These are phyloP conservation scores for Mycena galopus DNA, from an alignment of 768 basidiomycete genomes.

Conservation along the genomic window DNA sequence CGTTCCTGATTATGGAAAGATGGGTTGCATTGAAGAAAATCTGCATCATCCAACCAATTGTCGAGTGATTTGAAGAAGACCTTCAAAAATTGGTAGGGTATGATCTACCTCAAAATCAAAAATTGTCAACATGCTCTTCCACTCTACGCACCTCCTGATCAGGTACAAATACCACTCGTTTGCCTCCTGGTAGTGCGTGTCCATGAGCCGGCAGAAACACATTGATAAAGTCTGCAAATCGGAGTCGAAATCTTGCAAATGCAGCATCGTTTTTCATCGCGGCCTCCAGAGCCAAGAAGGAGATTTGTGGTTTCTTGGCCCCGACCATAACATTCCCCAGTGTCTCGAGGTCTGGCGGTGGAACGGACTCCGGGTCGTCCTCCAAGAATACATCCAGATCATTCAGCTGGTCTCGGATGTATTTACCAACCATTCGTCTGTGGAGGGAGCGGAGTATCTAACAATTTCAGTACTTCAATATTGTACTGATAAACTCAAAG, in stretches of 20 bases:
- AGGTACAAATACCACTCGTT: background rate
- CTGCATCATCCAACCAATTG: no score
- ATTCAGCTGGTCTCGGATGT: constrained; percentile 9
- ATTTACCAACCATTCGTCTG: background rate
- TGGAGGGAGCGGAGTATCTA: constrained; percentile 7
- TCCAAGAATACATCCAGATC: background rate
- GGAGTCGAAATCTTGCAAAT: background rate
- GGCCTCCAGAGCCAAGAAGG: background rate
- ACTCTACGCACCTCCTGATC: background rate
- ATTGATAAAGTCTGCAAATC: background rate
- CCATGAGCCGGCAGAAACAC: background rate
- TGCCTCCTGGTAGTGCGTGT: background rate
- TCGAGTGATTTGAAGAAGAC: background rate
- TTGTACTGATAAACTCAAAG: background rate
- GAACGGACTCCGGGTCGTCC: no score
- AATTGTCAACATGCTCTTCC: background rate
- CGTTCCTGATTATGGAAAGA: no score
- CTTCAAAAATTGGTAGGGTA: background rate
- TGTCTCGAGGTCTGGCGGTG: background rate
- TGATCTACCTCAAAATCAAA: background rate
- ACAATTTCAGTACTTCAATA: no score
- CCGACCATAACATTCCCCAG: background rate
- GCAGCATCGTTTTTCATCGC: background rate
- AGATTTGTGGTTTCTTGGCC: background rate
- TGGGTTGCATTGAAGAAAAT: no score